phyloP scores from a whole-genome alignment of 441 rosid genomes.

The Mallotus repandus region DNA sequence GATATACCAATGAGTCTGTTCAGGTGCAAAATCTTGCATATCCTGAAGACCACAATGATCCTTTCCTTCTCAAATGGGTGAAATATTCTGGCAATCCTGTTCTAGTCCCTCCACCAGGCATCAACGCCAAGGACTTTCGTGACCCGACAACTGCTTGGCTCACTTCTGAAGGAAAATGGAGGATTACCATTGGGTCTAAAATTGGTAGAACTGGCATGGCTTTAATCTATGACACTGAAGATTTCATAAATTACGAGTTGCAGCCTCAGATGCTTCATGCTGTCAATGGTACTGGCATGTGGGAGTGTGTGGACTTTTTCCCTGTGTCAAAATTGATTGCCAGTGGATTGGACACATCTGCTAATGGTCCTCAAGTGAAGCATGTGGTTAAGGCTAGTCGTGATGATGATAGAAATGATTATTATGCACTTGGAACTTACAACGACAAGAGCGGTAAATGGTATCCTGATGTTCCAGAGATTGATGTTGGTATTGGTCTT shows the following conservation, averaged over 20 bases:
- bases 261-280: slow-evolving; percentile 42
- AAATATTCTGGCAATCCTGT: slow-evolving; percentile 70
- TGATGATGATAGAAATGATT: slow-evolving; percentile 77
- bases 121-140: slow-evolving; percentile 49
- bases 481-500: slow-evolving; percentile 81
- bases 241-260: slow-evolving; percentile 47
- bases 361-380: slow-evolving; percentile 58
- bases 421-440: slow-evolving; percentile 86
- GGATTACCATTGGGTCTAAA: slow-evolving; percentile 57
- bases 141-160: slow-evolving; percentile 83
- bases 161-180: slow-evolving; percentile 64
- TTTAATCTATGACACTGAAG: slow-evolving; percentile 53
- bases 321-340: slow-evolving; percentile 50
- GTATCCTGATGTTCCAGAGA: slow-evolving; percentile 64
- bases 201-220: slow-evolving; percentile 50
- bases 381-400: slow-evolving; percentile 82
- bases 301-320: slow-evolving; percentile 85
- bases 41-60: slow-evolving; percentile 61
- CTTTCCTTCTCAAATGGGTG: slow-evolving; percentile 68
- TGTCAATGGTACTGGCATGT: slow-evolving; percentile 80
- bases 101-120: slow-evolving; percentile 59
- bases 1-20: slow-evolving; percentile 46
- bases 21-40: slow-evolving; percentile 81
- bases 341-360: slow-evolving; percentile 77
- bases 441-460: slow-evolving; percentile 51